Evolutionary conservation across 2,329 filamentous ascomycete genomes (phyloP).

Genomic region (Cordyceps tenuipes): DNA sequence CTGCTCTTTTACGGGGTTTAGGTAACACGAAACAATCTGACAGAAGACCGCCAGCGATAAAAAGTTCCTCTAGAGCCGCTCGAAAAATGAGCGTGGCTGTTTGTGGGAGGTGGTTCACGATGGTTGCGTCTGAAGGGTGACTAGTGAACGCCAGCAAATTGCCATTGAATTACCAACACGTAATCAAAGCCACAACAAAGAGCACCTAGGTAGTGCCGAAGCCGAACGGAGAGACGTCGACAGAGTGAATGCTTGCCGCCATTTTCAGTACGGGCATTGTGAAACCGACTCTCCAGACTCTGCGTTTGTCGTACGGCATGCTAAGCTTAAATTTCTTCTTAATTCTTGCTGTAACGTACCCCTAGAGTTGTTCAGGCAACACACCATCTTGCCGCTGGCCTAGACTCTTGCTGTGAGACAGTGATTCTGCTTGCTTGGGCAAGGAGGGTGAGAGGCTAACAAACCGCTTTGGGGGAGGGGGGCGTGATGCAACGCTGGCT

Average conservation of each 20-base stretch:
- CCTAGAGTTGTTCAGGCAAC: background rate
- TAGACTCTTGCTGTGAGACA: background rate
- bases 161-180: background rate
- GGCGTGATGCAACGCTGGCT: conserved; percentile 2
- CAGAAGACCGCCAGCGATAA: background rate
- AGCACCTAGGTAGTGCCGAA: too few species aligned
- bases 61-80: background rate
- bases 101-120: background rate
- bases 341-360: background rate
- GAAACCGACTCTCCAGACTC: background rate
- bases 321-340: conserved; percentile 5
- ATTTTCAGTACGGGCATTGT: background rate
- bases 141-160: background rate
- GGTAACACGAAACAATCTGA: conserved; percentile 4
- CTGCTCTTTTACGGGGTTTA: background rate
- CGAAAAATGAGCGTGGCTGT: background rate
- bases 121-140: background rate
- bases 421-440: conserved; percentile 1
- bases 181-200: background rate
- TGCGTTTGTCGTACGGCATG: background rate
- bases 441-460: background rate
- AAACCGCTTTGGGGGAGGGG: background rate
- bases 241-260: background rate
- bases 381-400: background rate
- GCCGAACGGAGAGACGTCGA: background rate